Conservation (phyloP, 2,329 filamentous ascomycete species). For the Alternaria angustiovoidea region DNA sequence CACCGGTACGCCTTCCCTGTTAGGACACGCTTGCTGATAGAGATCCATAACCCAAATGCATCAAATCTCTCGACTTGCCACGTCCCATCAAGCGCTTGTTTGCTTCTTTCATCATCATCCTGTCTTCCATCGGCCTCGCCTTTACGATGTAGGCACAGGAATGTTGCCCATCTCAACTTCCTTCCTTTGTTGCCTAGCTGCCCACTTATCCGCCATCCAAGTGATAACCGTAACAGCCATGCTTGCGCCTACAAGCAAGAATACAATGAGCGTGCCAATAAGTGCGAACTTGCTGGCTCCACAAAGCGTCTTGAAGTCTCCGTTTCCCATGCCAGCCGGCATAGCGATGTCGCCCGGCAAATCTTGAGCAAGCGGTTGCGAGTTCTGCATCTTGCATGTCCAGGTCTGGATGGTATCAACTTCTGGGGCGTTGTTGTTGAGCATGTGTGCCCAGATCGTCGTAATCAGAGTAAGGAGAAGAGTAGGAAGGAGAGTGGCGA, state of each 20-base stretch:
- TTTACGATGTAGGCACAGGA: conserved; percentile 8
- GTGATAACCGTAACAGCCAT: conserved; percentile 45
- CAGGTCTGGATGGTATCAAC: conserved; percentile 52
- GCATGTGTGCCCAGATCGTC: conserved; percentile 51
- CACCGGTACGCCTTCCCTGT: conserved; percentile 15
- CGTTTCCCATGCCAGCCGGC: conserved; percentile 44
- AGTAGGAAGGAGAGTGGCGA: conserved; percentile 49
- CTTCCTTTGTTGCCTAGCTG: conserved; percentile 42
- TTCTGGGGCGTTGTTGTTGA: conserved; percentile 45
- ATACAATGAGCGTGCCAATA: conserved; percentile 53
- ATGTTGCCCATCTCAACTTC: conserved; percentile 37
- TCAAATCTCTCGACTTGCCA: neutral
- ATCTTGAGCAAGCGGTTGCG: conserved; percentile 19
- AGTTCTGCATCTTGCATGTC: conserved; percentile 50
- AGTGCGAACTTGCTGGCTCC: conserved; percentile 56
- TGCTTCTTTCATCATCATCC: neutral
- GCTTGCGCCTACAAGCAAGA: conserved; percentile 49
- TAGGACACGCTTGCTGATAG: conserved; percentile 5
- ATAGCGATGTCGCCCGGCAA: conserved; percentile 32
- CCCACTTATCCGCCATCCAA: conserved; percentile 51
- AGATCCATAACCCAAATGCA: conserved; percentile 1
- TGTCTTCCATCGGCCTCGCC: neutral
- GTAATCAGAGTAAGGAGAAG: conserved; percentile 52
- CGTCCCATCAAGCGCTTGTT: neutral
- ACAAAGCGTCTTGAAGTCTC: conserved; percentile 51